Percentiles rank a stretch among this genome's conserved stretches.
Conservation (phyloP, 805 yeast genomes). For the Sugiyamaella valdiviana region DNA sequence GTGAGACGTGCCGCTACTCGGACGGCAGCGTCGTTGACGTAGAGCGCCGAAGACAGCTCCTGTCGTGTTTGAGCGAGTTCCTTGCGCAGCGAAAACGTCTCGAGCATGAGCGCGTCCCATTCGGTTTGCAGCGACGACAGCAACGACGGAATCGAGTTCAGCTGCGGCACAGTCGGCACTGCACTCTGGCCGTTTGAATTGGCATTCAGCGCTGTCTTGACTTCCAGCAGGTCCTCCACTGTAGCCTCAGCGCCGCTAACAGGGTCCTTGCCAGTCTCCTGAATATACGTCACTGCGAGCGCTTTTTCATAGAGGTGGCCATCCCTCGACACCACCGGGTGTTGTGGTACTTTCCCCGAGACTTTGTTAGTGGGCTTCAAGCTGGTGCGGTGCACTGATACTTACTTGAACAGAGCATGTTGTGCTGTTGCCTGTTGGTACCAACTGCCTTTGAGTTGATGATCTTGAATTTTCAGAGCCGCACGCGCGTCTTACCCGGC, state of each 20-base stretch:
- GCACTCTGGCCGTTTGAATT: slow-evolving; percentile 11
- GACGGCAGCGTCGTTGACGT: slow-evolving; percentile 85
- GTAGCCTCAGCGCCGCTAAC: slow-evolving; percentile 56
- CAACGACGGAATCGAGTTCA: slow-evolving; percentile 71
- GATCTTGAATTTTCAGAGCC: slow-evolving; percentile 1
- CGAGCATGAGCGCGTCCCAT: slow-evolving; percentile 84
- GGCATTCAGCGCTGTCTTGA: slow-evolving; percentile 22
- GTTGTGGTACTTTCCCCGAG: slow-evolving; percentile 64
- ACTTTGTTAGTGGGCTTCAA: slow-evolving; percentile 26
- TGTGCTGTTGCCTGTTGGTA: not conserved
- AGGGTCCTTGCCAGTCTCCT: slow-evolving; percentile 70
- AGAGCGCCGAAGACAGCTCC: slow-evolving; percentile 70
- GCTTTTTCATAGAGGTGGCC: slow-evolving; percentile 56
- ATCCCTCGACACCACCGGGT: slow-evolving; percentile 57
- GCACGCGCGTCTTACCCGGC: not conserved
- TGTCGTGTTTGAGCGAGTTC: slow-evolving; percentile 60
- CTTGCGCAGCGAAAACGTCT: slow-evolving; percentile 68
- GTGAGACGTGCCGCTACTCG: slow-evolving; percentile 72
- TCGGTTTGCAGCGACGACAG: slow-evolving; percentile 74
- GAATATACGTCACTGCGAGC: slow-evolving; percentile 55
- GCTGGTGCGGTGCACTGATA: not conserved
- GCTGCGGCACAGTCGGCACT: slow-evolving; percentile 40
- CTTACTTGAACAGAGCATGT: slow-evolving; percentile 31
- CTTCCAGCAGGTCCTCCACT: slow-evolving; percentile 50
- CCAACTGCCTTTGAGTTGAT: not conserved